phyloP scores from a whole-genome alignment of 495 filamentous ascomycete species.

The Daldinia childiae region DNA sequence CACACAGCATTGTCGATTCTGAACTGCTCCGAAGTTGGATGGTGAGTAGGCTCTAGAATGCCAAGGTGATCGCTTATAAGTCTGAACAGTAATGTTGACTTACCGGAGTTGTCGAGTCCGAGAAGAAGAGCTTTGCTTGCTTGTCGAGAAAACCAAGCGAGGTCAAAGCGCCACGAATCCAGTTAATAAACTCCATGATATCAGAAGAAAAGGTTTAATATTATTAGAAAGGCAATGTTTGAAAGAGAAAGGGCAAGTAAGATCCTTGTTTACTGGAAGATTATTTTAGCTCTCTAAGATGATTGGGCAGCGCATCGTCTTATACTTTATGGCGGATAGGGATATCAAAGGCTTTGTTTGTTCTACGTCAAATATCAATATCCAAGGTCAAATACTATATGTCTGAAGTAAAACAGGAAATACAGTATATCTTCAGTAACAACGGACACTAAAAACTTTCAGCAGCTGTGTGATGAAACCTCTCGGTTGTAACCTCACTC shows the following conservation, averaged over 20 bases:
- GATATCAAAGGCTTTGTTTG: background rate
- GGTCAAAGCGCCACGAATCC: background rate
- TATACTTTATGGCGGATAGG: background rate
- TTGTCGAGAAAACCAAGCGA: background rate
- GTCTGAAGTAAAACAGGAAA: background rate
- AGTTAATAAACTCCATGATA: background rate
- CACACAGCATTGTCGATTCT: background rate
- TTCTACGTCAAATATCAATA: background rate
- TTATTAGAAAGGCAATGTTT: background rate
- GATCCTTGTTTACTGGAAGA: background rate
- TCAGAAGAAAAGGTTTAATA: background rate
- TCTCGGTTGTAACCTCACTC: background rate
- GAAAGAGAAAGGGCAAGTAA: background rate
- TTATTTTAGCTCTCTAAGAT: background rate
- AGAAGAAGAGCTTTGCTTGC: background rate
- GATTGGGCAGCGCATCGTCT: background rate
- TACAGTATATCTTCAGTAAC: background rate
- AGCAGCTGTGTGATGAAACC: background rate
- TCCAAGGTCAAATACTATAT: background rate
- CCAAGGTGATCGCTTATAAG: background rate
- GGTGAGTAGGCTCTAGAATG: background rate
- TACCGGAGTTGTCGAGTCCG: background rate
- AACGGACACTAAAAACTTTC: background rate
- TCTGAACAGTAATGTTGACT: background rate
- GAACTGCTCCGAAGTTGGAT: background rate